A percentile compares a stretch with the other conserved stretches of the same genome.
These are phyloP conservation scores for Fusarium marasasianum DNA, from an alignment of 2,329 filamentous ascomycete genomes.

Conservation along the genomic window DNA sequence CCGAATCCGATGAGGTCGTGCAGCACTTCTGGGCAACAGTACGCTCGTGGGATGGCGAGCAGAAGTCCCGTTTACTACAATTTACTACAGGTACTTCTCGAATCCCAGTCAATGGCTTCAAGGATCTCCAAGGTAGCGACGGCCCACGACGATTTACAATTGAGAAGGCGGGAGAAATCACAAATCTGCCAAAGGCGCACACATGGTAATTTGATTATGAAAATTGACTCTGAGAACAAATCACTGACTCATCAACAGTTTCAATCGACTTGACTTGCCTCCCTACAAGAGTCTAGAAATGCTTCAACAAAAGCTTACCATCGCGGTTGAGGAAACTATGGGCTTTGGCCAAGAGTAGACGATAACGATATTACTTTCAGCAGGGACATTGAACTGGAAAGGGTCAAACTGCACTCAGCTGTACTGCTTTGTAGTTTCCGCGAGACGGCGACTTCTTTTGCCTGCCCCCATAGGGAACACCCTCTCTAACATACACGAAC, in stretches of 20 bases:
- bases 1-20: constrained; percentile 95
- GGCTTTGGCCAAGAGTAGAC: constrained; percentile 95
- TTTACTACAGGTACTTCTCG: constrained; percentile 97
- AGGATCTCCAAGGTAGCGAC: constrained; percentile 96
- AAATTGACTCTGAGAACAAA: neutral
- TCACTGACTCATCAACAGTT: constrained; percentile 63
- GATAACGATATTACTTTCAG: constrained; percentile 28
- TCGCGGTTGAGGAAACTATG: constrained; percentile 98
- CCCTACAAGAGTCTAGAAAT: constrained; percentile 90
- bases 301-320: constrained; percentile 89
- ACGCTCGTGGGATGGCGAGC: constrained; percentile 95
- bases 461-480: constrained; percentile 21
- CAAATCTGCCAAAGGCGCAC: constrained; percentile 93
- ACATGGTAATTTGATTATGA: constrained; percentile 77
- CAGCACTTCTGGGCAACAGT: constrained; percentile 99
- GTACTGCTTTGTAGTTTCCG: constrained; percentile 32
- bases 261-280: constrained; percentile 95
- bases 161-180: constrained; percentile 93
- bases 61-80: constrained; percentile 94
- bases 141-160: constrained; percentile 96
- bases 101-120: constrained; percentile 99
- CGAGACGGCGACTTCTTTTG: constrained; percentile 23
- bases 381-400: constrained; percentile 23
- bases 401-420: constrained; percentile 11
- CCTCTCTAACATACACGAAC: constrained; percentile 32